Evolutionary conservation across 768 basidiomycete genomes (phyloP).

Genomic region (Porpolomopsis calyptriformis): DNA sequence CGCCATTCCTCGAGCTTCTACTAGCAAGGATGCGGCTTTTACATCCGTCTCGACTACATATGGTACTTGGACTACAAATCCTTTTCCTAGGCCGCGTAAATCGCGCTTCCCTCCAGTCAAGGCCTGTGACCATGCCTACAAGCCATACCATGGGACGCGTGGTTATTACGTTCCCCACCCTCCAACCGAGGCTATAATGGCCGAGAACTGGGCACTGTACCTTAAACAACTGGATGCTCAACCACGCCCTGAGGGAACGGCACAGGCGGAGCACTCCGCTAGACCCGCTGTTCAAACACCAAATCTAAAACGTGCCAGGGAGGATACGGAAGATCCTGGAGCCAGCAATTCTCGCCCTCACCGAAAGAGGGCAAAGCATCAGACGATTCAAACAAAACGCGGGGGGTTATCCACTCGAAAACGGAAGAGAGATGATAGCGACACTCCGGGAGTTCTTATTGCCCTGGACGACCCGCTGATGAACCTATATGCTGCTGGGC

Average conservation of each 20-base stretch:
- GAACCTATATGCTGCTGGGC: background rate
- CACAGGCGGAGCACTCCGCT: too few relatives aligned
- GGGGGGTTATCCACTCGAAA: constrained; percentile 16
- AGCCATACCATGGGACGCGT: constrained; percentile 11
- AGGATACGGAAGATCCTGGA: constrained; percentile 57
- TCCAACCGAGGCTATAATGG: constrained; percentile 3
- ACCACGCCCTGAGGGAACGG: background rate
- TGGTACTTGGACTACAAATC: background rate
- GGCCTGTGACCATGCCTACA: constrained; percentile 19
- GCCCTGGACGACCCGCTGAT: background rate
- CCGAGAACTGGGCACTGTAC: background rate
- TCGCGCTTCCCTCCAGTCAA: constrained; percentile 9
- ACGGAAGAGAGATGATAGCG: background rate
- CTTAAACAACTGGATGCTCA: background rate
- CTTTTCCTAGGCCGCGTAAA: background rate
- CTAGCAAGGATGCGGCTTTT: too few relatives aligned
- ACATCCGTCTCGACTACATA: background rate
- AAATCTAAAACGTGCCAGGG: constrained; percentile 55
- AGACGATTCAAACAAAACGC: constrained; percentile 69
- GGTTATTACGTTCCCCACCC: constrained; percentile 6
- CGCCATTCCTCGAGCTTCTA: too few relatives aligned
- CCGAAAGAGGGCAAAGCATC: constrained; percentile 65
- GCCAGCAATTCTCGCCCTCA: constrained; percentile 71
- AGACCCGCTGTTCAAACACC: too few relatives aligned
- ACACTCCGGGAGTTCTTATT: background rate